Conservation (phyloP, 2,329 filamentous ascomycete species). For the Cladophialophora exuberans region DNA sequence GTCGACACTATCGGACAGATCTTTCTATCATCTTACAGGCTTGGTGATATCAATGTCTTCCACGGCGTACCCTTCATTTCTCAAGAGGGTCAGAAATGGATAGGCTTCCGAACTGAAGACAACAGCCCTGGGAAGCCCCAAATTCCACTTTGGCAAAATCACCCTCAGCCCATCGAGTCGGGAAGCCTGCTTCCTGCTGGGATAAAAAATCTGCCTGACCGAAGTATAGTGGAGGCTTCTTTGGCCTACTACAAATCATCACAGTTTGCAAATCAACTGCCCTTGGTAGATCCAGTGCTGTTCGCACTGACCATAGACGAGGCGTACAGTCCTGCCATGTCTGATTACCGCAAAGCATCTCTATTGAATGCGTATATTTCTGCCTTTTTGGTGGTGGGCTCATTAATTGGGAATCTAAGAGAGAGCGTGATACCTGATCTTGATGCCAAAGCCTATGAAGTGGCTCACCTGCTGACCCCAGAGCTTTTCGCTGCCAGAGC, state of each 20-base stretch:
- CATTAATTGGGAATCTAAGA: slow-evolving; percentile 32
- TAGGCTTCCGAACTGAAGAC: slow-evolving; percentile 51
- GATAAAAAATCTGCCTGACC: slow-evolving; percentile 43
- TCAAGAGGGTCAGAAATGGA: slow-evolving; percentile 52
- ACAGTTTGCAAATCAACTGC: slow-evolving; percentile 51
- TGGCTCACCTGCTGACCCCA: slow-evolving; percentile 48
- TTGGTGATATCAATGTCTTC: slow-evolving; percentile 52
- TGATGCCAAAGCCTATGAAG: slow-evolving; percentile 48
- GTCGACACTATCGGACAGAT: slow-evolving; percentile 32
- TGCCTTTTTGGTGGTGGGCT: slow-evolving; percentile 51
- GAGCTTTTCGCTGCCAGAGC: slow-evolving; percentile 37
- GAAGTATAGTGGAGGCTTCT: slow-evolving; percentile 37
- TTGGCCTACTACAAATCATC: slow-evolving; percentile 40
- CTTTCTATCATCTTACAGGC: slow-evolving; percentile 53
- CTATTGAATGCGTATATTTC: slow-evolving; percentile 53
- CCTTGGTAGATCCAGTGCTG: slow-evolving; percentile 51
- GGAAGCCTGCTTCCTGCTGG: slow-evolving; percentile 29
- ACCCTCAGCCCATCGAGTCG: slow-evolving; percentile 34
- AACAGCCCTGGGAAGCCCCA: slow-evolving; percentile 37
- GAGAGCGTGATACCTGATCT: slow-evolving; percentile 32
- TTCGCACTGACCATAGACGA: slow-evolving; percentile 51
- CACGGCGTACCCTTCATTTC: slow-evolving; percentile 57
- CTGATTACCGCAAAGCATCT: slow-evolving; percentile 35
- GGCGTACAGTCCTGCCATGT: slow-evolving; percentile 45
- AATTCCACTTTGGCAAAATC: slow-evolving; percentile 42